Evolutionary conservation across 2,329 filamentous ascomycete species (phyloP).

Genomic region (Nakataea oryzae): DNA sequence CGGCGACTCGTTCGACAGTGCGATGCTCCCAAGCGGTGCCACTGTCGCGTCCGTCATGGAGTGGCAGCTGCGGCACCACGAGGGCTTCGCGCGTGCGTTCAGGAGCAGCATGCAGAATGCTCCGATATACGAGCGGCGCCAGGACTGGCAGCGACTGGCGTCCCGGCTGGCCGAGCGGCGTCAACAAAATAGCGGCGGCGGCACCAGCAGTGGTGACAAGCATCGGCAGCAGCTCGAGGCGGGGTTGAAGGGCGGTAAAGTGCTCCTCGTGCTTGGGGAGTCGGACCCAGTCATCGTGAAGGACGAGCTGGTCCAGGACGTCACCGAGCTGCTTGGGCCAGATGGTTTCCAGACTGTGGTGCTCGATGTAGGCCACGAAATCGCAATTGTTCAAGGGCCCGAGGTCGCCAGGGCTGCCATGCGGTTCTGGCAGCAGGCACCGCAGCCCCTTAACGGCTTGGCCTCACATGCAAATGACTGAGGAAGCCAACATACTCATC

Average conservation of each 20-base stretch:
- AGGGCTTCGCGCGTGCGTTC: constrained; percentile 60
- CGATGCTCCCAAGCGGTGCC: constrained; percentile 36
- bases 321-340: constrained; percentile 32
- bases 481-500: not conserved
- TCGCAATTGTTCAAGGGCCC: constrained; percentile 2
- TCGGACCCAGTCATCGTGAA: constrained; percentile 57
- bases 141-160: constrained; percentile 50
- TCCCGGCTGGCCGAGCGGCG: constrained; percentile 32
- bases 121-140: constrained; percentile 55
- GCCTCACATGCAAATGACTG: no score
- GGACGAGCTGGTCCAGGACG: constrained; percentile 54
- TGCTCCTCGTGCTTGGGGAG: constrained; percentile 56
- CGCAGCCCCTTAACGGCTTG: no score
- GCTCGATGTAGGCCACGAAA: constrained; percentile 17
- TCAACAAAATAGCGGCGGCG: not conserved
- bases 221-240: constrained; percentile 14
- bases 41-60: constrained; percentile 52
- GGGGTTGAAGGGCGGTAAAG: constrained; percentile 33
- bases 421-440: not conserved
- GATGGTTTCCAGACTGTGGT: constrained; percentile 27
- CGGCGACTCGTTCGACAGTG: constrained; percentile 29
- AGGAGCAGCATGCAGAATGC: constrained; percentile 60
- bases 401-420: constrained; percentile 3
- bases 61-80: constrained; percentile 60
- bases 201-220: not conserved